These are phyloP conservation scores for Fusarium napiforme DNA, from an alignment of 2,329 filamentous ascomycete genomes.

Conservation along the genomic window DNA sequence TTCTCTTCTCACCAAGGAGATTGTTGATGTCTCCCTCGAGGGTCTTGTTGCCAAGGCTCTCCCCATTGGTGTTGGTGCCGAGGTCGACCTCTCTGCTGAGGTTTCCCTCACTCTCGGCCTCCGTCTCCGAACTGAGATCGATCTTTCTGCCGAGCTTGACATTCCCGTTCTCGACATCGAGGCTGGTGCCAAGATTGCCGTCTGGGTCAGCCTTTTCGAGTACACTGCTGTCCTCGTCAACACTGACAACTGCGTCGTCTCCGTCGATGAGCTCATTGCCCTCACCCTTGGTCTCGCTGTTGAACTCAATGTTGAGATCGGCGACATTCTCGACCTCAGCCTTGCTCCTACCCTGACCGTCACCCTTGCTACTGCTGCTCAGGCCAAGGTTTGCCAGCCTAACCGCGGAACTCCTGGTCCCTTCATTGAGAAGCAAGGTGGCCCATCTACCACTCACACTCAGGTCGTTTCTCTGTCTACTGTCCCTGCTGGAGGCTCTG, in stretches of 20 bases:
- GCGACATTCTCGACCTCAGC: slow-evolving; percentile 50
- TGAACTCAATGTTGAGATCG: slow-evolving; percentile 38
- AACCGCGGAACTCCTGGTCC: slow-evolving; percentile 29
- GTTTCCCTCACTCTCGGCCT: slow-evolving; percentile 61
- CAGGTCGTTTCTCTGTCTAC: slow-evolving; percentile 7
- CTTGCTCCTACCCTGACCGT: slow-evolving; percentile 56
- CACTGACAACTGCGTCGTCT: slow-evolving; percentile 51
- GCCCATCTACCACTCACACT: background rate
- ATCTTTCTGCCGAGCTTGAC: slow-evolving; percentile 49
- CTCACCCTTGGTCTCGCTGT: slow-evolving; percentile 42
- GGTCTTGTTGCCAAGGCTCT: slow-evolving; percentile 44
- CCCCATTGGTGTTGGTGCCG: slow-evolving; percentile 40
- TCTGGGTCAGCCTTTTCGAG: slow-evolving; percentile 66
- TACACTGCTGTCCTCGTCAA: slow-evolving; percentile 57
- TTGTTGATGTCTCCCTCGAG: slow-evolving; percentile 55
- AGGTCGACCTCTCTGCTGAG: slow-evolving; percentile 52
- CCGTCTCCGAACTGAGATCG: slow-evolving; percentile 61
- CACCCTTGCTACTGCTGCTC: slow-evolving; percentile 45
- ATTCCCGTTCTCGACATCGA: slow-evolving; percentile 46
- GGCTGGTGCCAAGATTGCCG: slow-evolving; percentile 56
- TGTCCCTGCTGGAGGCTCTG: background rate
- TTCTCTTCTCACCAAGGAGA: slow-evolving; percentile 54
- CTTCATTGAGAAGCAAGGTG: slow-evolving; percentile 8
- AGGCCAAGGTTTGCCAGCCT: slow-evolving; percentile 31
- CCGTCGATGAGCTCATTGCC: slow-evolving; percentile 34